Evolutionary conservation across 2,329 filamentous ascomycete genomes (phyloP).

Genomic region (Aspergillus floridensis): DNA sequence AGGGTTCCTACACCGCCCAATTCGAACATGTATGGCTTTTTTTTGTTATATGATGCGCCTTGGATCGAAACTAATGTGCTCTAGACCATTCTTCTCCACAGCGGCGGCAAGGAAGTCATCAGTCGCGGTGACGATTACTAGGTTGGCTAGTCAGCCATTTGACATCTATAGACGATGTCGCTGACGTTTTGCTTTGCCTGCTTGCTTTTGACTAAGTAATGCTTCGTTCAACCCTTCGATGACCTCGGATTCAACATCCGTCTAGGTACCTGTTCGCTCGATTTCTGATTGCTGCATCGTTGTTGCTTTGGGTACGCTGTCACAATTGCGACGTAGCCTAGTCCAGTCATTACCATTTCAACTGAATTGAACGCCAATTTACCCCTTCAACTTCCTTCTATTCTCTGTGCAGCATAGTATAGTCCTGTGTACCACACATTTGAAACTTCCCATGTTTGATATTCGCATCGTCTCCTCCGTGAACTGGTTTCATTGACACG

Average conservation of each 20-base stretch:
- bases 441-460: no score
- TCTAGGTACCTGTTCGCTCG: not conserved
- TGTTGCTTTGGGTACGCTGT: not conserved
- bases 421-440: no score
- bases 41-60: no score
- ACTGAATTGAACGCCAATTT: no score
- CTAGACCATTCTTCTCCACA: conserved; percentile 50
- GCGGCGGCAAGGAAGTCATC: conserved; percentile 50
- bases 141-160: not conserved
- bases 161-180: not conserved
- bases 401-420: no score
- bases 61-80: conserved; percentile 9
- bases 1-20: conserved; percentile 63
- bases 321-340: not conserved
- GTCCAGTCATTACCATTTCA: not conserved
- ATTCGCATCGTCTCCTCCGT: no score
- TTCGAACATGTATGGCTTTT: conserved; percentile 54
- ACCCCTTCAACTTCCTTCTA: no score
- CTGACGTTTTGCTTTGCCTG: not conserved
- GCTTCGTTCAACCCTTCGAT: not conserved
- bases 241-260: not conserved
- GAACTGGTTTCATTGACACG: no score
- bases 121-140: conserved; percentile 56
- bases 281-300: not conserved
- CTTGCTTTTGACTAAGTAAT: not conserved